Evolutionary conservation across 2,329 filamentous ascomycete genomes (phyloP), one percentile per base, ranked within the genome.

Genomic region (Emericellopsis atlantica): DNA sequence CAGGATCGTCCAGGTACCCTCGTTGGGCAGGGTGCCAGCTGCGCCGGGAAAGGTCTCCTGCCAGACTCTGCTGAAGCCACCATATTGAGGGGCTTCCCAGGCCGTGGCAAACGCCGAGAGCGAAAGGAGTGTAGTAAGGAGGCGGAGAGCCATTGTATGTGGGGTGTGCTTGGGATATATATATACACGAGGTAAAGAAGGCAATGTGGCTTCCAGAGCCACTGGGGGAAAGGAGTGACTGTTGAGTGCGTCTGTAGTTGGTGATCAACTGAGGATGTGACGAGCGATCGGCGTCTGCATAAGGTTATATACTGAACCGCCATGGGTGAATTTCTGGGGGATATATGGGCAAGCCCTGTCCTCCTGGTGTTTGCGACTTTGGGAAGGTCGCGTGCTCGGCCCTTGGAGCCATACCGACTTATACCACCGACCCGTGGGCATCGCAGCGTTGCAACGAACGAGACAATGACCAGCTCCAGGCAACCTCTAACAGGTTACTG

Each of bases 41-140:
- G 33, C 26, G 26, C 65, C 65, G 5, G 40, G 21, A 42, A 69
- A 69, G 33, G 43, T 47, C 32, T 67, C 64, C 22, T 59, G 51
- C 59, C 59, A 67, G 36, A 63, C 32, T 6, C 51, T 47, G 29
- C 41, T 48, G 46, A 56, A 53, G 42, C 59, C 58, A 4, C 46
- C 39, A 48, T 64, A 61, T 33, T 40, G 26, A 5, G 63, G 61
- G 1, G 55, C 45, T 5, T 52, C 43, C 43, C 49, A 54, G 38
- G 62, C 62, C 2, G 11, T 9, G 21, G 10, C 36, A 18, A 38
- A 12, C 7, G 36, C 18, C 6, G 36, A 24, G 11, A 38, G 22
- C 5, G 36, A 22, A 38, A 38, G 36, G 36, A 38, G 36, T 15
- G 36, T 26, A 24, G 36, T 18, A 22, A 38, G 11, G 36, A 18